Base-by-base conservation (phyloP, 1,284 basidiomycete species). In the Apiotrichum domesticum region DNA sequence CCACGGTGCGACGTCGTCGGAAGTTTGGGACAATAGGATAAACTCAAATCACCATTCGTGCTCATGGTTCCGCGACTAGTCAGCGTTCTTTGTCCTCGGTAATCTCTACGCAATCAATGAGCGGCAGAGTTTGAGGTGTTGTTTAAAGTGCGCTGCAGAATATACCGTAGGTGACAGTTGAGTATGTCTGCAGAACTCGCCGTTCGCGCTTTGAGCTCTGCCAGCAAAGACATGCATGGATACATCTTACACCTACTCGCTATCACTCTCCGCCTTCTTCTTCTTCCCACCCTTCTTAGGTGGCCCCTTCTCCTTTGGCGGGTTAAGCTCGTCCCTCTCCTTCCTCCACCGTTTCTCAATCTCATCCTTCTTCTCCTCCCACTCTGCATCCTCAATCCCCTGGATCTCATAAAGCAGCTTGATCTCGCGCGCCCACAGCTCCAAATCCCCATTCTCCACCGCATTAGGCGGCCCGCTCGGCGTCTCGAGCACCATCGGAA, bases 401-500 rank as follows among this genome's bases (percentile, higher is more conserved):
- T 77, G 75, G 41, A 78, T 73, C 59, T 74, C 68, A 42, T 76
- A 75, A 6, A 77, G 59, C 46, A 78, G 56, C 37, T 80, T 78
- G 34, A 92, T 85, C 72, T 93, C 90, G 56, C 79, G 79, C 21
- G 78, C 78, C 88, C 89, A 92, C 0, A 90, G 80, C 9, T 81
- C 79, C n/a, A 68, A 47, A 10, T 82, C 72, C 42, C 70, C 71
- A 15, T 65, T 64, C 46, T 77, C 75, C 49, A 53, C 56, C 2
- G 41, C 44, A 13, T 44, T 48, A 1, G 43, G 34, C 7, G 59
- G 53, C 3, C 56, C 59, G 15, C 50, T 55, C 0, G 88, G 88
- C 0, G 90, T 92, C 72, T 94, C 90, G 15, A 93, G 82, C 40
- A 92, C 83, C 44, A 93, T 79, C 3, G 90, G 90, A 44, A 92